Evolutionary conservation across 2,329 filamentous ascomycete species (phyloP).

Genomic region (Fusarium phyllophilum): DNA sequence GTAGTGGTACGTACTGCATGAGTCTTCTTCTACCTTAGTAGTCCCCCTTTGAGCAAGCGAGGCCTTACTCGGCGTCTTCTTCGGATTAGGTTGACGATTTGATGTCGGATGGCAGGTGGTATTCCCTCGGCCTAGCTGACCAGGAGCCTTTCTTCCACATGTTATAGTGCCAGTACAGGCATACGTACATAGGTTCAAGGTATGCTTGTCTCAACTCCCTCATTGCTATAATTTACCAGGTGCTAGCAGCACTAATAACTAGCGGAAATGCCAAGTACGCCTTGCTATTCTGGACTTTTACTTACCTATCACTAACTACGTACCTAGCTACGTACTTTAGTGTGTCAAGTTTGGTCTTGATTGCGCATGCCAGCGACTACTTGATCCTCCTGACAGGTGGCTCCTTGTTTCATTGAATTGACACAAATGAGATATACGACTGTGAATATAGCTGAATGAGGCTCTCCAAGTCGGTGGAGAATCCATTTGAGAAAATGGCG

Average conservation of each 20-base stretch:
- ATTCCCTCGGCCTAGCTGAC: constrained; percentile 26
- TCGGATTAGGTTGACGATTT: constrained; percentile 16
- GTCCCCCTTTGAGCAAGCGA: constrained; percentile 2
- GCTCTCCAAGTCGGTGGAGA: constrained; percentile 6
- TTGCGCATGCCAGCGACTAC: constrained; percentile 22
- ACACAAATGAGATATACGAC: neutral
- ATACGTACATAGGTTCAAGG: neutral
- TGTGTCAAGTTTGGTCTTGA: constrained; percentile 2
- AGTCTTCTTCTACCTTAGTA: neutral
- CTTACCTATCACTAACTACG: neutral
- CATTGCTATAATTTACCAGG: constrained; percentile 37
- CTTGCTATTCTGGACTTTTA: constrained; percentile 6
- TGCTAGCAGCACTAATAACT: constrained; percentile 5
- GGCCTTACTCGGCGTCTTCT: constrained; percentile 11
- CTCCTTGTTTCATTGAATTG: constrained; percentile 8
- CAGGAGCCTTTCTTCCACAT: constrained; percentile 20
- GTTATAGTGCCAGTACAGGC: neutral
- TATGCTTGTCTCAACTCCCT: constrained; percentile 42
- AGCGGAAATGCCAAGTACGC: constrained; percentile 4
- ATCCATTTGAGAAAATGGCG: neutral
- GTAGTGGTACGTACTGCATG: constrained; percentile 19
- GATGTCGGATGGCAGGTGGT: constrained; percentile 38
- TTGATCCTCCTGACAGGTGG: constrained; percentile 1
- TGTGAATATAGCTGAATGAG: constrained; percentile 18
- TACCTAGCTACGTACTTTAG: neutral